Base-by-base conservation (phyloP, 768 basidiomycete genomes). In the Rhodotorula graminis region DNA sequence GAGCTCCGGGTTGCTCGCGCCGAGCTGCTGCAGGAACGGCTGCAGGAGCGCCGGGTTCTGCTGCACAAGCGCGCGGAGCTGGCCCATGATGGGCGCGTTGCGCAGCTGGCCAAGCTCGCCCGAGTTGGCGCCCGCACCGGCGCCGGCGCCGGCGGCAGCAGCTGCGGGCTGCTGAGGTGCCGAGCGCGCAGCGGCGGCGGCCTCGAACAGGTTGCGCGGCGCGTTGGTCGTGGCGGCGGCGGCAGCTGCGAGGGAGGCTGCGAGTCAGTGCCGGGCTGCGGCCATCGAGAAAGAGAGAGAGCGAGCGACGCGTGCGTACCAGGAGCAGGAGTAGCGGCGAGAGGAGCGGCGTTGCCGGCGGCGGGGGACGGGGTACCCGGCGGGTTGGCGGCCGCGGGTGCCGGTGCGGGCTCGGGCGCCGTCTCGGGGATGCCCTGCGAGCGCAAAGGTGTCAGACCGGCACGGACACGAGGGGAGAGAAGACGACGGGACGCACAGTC, bases 31-130 rank as follows among this genome's bases (percentile, higher is more conserved):
- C 52, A 98, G 83, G 63, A 96, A 69, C 0, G 88, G 86, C 79
- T 93, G 93, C 50, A 92, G 80, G 61, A 90, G 76, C 14, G 83
- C 87, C 0, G 95, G 95, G 79, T 98, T 93, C 72, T 89, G 84
- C 55, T 82, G 82, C 60, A 92, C 85, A 74, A 91, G 80, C 68
- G 90, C 82, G 47, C 91, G 88, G 47, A 97, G 80, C 76, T 90
- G 88, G 55, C 84, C 84, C 33, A 95, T 84, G 79, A 89, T 86
- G 1, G 89, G 88, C 73, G 84, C 84, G 78, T 85, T 84, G 64
- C 84, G 85, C 31, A 94, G 82, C 33, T 73, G 80, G 27, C 75
- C 82, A 33, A 83, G 68, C 67, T 77, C 80, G 6, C 70, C 80
- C n/a, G 72, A 73, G 27, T 79, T 82, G 31, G 73, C 79, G 11